phyloP scores from a whole-genome alignment of 2,329 filamentous ascomycete genomes.

The Aspergillus piperis region DNA sequence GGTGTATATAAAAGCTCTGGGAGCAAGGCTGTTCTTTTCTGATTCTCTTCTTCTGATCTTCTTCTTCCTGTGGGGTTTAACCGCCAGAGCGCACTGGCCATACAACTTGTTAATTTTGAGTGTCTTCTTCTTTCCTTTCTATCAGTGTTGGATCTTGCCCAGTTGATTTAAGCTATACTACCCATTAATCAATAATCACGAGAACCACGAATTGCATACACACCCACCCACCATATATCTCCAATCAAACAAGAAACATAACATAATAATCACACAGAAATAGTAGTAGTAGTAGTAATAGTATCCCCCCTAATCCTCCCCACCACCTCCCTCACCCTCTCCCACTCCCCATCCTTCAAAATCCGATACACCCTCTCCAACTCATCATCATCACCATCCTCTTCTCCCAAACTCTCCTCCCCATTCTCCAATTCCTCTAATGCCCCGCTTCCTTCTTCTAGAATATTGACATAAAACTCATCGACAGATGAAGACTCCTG shows the following conservation, averaged over 20 bases:
- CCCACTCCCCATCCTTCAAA: conserved; percentile 12
- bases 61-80: not conserved
- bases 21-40: not conserved
- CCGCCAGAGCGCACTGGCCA: no score
- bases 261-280: no score
- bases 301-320: conserved; percentile 6
- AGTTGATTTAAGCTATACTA: no score
- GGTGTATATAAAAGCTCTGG: conserved; percentile 13
- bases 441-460: not conserved
- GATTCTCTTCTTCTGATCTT: not conserved
- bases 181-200: not conserved
- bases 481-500: no score
- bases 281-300: no score
- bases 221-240: not conserved
- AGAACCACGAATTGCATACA: not conserved
- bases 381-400: not conserved
- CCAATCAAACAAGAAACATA: no score
- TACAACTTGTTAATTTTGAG: no score
- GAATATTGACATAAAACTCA: not conserved
- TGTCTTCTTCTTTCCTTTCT: no score
- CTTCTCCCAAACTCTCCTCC: not conserved
- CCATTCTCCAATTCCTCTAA: no score
- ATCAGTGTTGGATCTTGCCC: no score
- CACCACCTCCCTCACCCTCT: conserved; percentile 12
- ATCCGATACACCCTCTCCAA: conserved; percentile 18